Conservation (phyloP, 306 rosid genomes). For the Cyclanthera cordifolia region DNA sequence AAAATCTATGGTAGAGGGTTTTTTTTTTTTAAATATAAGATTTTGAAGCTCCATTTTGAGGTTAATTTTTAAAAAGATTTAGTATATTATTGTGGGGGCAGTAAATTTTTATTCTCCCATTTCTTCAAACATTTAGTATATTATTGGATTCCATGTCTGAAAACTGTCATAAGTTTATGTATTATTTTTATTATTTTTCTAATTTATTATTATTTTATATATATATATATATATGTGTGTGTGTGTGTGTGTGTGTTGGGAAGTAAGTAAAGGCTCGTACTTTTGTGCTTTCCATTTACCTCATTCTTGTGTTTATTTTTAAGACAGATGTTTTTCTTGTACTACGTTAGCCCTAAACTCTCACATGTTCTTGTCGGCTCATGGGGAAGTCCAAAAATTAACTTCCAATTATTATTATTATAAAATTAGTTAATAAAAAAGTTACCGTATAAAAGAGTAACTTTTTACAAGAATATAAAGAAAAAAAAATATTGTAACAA, state of each 20-base stretch:
- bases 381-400: constrained; percentile 4
- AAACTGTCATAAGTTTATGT: too few species aligned
- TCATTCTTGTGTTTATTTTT: not conserved
- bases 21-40: not conserved
- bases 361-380: constrained; percentile 15
- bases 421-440: too few species aligned
- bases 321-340: not conserved
- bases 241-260: too few species aligned
- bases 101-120: constrained; percentile 4
- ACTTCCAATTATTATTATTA: too few species aligned
- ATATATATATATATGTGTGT: too few species aligned
- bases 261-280: not conserved
- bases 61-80: too few species aligned
- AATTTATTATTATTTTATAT: too few species aligned
- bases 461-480: too few species aligned
- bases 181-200: too few species aligned
- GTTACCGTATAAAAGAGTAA: too few species aligned
- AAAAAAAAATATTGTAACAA: too few species aligned
- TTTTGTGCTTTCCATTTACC: constrained; percentile 9
- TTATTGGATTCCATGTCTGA: constrained; percentile 11
- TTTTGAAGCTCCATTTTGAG: not conserved
- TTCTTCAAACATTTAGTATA: not conserved
- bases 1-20: not conserved
- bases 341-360: constrained; percentile 4
- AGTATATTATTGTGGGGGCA: constrained; percentile 12